phyloP scores from a whole-genome alignment of 2,329 filamentous ascomycete species.

The Diaporthe eres region DNA sequence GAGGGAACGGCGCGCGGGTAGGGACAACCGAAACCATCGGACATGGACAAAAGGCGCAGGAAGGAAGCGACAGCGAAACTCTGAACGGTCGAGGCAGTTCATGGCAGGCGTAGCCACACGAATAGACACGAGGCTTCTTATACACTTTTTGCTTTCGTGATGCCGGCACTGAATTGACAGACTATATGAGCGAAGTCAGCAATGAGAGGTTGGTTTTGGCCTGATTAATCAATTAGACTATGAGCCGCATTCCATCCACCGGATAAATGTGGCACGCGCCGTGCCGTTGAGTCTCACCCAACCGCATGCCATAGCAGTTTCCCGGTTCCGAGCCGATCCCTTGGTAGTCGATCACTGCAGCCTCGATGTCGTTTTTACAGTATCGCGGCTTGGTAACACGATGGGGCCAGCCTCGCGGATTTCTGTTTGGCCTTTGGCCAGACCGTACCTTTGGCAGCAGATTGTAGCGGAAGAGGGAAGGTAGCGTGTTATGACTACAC shows the following conservation, averaged over 20 bases:
- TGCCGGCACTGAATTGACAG: neutral
- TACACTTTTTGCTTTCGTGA: neutral
- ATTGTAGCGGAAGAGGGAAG: neutral
- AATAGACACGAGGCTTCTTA: constrained; percentile 16
- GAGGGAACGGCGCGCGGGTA: neutral
- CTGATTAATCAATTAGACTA: constrained; percentile 25
- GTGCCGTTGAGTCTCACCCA: constrained; percentile 28
- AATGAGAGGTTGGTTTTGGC: neutral
- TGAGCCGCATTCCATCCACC: constrained; percentile 25
- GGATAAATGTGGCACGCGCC: constrained; percentile 31
- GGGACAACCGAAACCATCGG: neutral
- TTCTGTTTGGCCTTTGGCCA: neutral
- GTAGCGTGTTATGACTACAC: neutral
- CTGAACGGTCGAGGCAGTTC: neutral
- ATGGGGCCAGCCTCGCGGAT: neutral
- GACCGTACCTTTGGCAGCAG: neutral
- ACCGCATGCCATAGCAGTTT: neutral
- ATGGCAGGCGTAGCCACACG: neutral
- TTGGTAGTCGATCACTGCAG: constrained; percentile 21
- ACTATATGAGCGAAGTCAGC: constrained; percentile 3
- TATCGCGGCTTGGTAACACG: neutral
- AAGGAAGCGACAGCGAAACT: neutral
- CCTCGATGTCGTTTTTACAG: neutral
- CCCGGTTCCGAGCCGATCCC: constrained; percentile 27
- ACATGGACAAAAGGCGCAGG: neutral